Evolutionary conservation across 768 basidiomycete genomes (phyloP), one percentile per base, ranked within the genome.

Genomic region (Cyclocybe cylindracea): DNA sequence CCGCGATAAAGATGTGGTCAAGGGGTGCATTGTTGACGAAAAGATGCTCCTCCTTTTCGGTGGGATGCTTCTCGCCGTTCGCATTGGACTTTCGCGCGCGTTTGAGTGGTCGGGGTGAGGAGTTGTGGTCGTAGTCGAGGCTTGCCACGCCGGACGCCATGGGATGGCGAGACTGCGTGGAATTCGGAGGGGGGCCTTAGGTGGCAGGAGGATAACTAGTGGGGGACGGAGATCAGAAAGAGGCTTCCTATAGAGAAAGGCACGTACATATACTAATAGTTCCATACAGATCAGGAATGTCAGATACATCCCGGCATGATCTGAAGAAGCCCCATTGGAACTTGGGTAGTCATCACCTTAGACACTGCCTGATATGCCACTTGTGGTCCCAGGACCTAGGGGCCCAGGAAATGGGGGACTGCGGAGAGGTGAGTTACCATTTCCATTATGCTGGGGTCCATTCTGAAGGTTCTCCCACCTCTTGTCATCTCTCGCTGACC

Each of bases 1-100:
- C 79, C 44, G 77, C 65, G 50, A 80, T 79, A 64, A 80, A 79
- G 34, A 79, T 77, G 56, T 78, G 78, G 67, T 78, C 77, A 33
- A 77, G 61, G 6, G 73, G 72, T 5, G 65, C 66, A 33, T 65
- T 58, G 37, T 64, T 62, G 38, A 60, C 55, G 34, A 60, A 61
- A 33, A 54, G 55, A 32, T 62, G 64, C 33, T 66, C 66, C 50
- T 73, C 69, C 11, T 59, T 51, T 29, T 57, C 56, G 44, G 54
- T 43, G 29, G 61, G 55, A 45, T 39, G 54, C 49, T 46, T 52
- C 19, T 38, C 40, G 34, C 45, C 51, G 45, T 46, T 51, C 48
- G 51, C 53, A 46, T 60, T 62, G 9, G 65, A 56, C 57, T 78
- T 78, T 40, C 81, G 68, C 51, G 75, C 63, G 40, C 81, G 73